A percentile compares a stretch with the other conserved stretches of the same genome.
These are phyloP conservation scores for Heliamphora exappendiculata DNA, from an alignment of 148 eudicot species.

Conservation along the genomic window DNA sequence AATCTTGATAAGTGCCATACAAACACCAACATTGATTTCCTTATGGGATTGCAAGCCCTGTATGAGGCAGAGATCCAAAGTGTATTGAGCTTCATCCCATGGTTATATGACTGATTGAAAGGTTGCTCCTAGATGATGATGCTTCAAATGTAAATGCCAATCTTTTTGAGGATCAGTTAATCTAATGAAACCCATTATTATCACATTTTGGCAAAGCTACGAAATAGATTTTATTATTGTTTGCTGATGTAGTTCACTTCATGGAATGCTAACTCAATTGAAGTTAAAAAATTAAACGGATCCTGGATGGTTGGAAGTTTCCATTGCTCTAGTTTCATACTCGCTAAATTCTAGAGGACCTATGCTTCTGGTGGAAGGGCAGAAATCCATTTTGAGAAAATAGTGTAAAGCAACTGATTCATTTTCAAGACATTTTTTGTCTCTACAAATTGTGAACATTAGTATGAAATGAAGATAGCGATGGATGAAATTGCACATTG, in stretches of 20 bases:
- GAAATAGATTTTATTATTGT: too few species aligned
- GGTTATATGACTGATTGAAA: too few species aligned
- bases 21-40: background rate
- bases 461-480: background rate
- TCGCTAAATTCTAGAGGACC: background rate
- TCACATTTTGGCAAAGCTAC: background rate
- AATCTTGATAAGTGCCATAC: background rate
- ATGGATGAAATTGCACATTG: background rate
- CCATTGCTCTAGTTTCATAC: background rate
- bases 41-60: too few species aligned
- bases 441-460: background rate
- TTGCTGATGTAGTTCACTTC: background rate
- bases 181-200: background rate
- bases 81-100: too few species aligned
- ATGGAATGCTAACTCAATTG: background rate
- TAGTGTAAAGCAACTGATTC: background rate
- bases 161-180: background rate
- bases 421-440: background rate
- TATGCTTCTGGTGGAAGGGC: background rate
- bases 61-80: too few species aligned
- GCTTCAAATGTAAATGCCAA: background rate
- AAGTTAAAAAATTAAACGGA: background rate
- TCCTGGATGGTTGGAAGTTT: background rate
- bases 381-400: background rate
- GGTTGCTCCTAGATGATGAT: too few species aligned